phyloP scores from a whole-genome alignment of 2,329 filamentous ascomycete genomes.

The Microdochium paspali region DNA sequence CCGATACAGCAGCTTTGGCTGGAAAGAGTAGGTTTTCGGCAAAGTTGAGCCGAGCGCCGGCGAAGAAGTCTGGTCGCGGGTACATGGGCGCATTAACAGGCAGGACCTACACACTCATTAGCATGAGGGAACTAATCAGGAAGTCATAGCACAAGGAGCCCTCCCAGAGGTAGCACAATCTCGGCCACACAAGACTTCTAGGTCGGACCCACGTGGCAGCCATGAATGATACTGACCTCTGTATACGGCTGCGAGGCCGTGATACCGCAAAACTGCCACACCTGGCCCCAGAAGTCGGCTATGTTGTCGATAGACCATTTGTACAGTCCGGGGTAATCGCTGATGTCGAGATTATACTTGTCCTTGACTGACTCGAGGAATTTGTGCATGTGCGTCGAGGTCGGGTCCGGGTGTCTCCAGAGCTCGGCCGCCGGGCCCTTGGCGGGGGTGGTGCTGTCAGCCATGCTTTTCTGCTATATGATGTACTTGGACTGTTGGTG shows the following conservation, averaged over 20 bases:
- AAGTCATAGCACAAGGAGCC: not conserved
- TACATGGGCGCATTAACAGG: constrained; percentile 64
- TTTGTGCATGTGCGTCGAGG: constrained; percentile 59
- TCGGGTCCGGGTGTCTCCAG: constrained; percentile 62
- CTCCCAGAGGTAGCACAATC: no score
- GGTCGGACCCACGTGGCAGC: no score
- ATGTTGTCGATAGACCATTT: constrained; percentile 76
- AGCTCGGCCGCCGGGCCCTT: constrained; percentile 36
- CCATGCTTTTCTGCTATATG: no score
- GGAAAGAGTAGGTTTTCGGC: constrained; percentile 92
- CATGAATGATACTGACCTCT: constrained; percentile 34
- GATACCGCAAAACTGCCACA: constrained; percentile 77
- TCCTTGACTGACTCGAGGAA: constrained; percentile 63
- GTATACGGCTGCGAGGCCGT: constrained; percentile 55
- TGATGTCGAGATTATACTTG: constrained; percentile 53
- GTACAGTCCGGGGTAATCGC: constrained; percentile 67
- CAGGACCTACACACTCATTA: constrained; percentile 46
- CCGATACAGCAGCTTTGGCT: constrained; percentile 40
- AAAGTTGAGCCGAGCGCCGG: constrained; percentile 75
- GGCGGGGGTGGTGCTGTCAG: constrained; percentile 6
- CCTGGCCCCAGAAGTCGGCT: constrained; percentile 71
- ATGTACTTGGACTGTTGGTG: no score
- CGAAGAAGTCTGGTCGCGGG: constrained; percentile 79
- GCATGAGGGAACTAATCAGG: not conserved
- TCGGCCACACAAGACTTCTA: no score